phyloP scores from a whole-genome alignment of 2,329 filamentous ascomycete genomes.

The Fusarium guadeloupense region DNA sequence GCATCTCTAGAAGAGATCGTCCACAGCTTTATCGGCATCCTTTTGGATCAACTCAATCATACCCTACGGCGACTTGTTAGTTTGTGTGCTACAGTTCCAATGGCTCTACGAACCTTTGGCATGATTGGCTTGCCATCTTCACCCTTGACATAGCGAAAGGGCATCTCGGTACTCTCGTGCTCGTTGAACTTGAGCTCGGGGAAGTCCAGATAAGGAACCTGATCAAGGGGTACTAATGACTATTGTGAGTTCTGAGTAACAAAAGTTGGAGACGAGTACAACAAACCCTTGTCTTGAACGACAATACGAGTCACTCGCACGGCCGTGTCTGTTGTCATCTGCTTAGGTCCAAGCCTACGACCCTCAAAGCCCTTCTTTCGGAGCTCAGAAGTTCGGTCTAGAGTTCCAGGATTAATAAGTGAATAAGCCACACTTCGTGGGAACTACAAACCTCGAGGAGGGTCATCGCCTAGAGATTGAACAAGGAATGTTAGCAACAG shows the following conservation, averaged over 20 bases:
- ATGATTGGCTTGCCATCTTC: constrained; percentile 83
- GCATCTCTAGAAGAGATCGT: constrained; percentile 74
- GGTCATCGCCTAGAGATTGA: constrained; percentile 78
- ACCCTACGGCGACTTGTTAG: constrained; percentile 65
- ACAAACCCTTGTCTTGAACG: constrained; percentile 80
- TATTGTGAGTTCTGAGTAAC: constrained; percentile 16
- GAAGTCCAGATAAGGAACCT: constrained; percentile 85
- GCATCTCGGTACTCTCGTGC: constrained; percentile 96
- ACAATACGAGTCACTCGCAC: constrained; percentile 93
- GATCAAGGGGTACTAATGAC: constrained; percentile 73
- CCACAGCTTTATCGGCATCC: constrained; percentile 91
- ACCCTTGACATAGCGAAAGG: constrained; percentile 91
- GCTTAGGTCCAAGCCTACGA: constrained; percentile 85
- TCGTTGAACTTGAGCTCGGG: constrained; percentile 91
- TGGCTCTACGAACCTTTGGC: constrained; percentile 72
- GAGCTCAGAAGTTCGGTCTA: constrained; percentile 94
- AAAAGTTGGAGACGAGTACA: not conserved
- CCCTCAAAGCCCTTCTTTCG: constrained; percentile 92
- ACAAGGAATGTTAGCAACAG: constrained; percentile 28
- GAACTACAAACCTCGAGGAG: constrained; percentile 77
- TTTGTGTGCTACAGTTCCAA: not conserved
- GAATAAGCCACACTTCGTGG: not conserved
- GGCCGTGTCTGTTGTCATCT: constrained; percentile 99
- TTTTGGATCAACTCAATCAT: constrained; percentile 95
- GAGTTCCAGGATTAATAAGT: constrained; percentile 14